Base-by-base conservation (phyloP, 306 rosid species). In the Gynostemma pentaphyllum region DNA sequence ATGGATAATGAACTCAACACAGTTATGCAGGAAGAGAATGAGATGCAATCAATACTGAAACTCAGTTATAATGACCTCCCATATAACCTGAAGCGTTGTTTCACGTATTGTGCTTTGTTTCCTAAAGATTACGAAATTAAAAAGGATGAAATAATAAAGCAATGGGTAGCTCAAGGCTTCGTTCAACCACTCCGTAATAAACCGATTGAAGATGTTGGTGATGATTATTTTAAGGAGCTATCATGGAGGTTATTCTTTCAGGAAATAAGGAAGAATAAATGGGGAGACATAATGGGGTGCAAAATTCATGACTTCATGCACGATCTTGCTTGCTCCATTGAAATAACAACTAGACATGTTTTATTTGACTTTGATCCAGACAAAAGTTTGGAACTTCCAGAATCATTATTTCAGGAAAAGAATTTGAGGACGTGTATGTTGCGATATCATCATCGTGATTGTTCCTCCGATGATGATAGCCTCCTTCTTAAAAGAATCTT, bases 171-270 rank as follows among this genome's bases (percentile, higher is more conserved):
- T n/a, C n/a, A n/a, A n/a, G n/a, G n/a, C n/a, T 39, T 61, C 4
- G 4, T 39, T 48, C 45, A 21, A 61, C 4, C 66, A 39, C 22
- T 9, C 10, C 46, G 4, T 48, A 40, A 23, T 12, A n/a, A n/a
- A n/a, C n/a, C n/a, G n/a, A n/a, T n/a, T n/a, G n/a, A n/a, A n/a
- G 48, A 36, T 39, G 26, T 22, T 2, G 66, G 66, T 23, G 27
- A 61, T 3, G 32, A 21, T 5, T 61, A 22, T 21, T 61, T 61
- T 23, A 39, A 16, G 32, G 32, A 39, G 8, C 23, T 61, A 39
- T 24, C 39, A 9, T 26, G 28, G 22, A 39, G 66, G 45, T 61
- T 48, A 40, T 61, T 61, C 32, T 61, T 61, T 37, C 66, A 61
- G 10, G 66, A 61, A 4, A 32, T 39, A 4, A 22, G 13, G 13